These are phyloP conservation scores for Peronospora destructor DNA, from an alignment of 352 stramenopile species.

Conservation along the genomic window DNA sequence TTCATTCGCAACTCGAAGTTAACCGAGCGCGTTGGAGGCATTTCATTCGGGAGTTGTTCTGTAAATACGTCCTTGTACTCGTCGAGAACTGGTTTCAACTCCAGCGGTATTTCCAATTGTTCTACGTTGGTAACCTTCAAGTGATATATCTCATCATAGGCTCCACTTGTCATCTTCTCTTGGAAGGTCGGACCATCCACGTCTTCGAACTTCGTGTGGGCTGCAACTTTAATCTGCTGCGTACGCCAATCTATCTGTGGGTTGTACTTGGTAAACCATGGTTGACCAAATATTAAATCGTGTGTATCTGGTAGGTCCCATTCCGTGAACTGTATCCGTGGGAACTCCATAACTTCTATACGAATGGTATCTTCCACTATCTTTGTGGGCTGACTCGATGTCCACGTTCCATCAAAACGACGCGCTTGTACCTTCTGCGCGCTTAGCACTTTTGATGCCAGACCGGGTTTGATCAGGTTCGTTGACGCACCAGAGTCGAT, in stretches of 20 bases:
- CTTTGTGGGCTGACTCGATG: conserved; percentile 2
- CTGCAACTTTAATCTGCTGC: conserved; percentile 4
- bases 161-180: neutral
- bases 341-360: conserved; percentile 11
- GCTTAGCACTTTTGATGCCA: neutral
- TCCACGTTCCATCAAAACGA: conserved; percentile 7
- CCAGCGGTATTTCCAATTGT: neutral
- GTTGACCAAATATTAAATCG: conserved; percentile 18
- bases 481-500: neutral
- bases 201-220: conserved; percentile 1
- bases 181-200: conserved; percentile 8
- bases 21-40: conserved; percentile 7
- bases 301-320: conserved; percentile 9
- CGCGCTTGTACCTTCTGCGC: neutral
- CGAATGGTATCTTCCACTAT: conserved; percentile 7
- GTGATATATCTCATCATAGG: conserved; percentile 9
- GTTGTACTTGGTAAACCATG: conserved; percentile 11
- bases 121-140: conserved; percentile 7
- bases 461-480: neutral
- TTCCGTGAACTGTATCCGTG: conserved; percentile 9
- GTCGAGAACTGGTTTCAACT: conserved; percentile 1
- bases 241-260: conserved; percentile 9
- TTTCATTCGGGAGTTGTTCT: conserved; percentile 10
- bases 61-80: conserved; percentile 11
- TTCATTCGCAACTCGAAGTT: conserved; percentile 24